Percentiles rank a stretch among this genome's conserved stretches.
These are phyloP conservation scores for Neopestalotiopsis sp. DNA, from an alignment of 2,329 filamentous ascomycete genomes.

Conservation along the genomic window DNA sequence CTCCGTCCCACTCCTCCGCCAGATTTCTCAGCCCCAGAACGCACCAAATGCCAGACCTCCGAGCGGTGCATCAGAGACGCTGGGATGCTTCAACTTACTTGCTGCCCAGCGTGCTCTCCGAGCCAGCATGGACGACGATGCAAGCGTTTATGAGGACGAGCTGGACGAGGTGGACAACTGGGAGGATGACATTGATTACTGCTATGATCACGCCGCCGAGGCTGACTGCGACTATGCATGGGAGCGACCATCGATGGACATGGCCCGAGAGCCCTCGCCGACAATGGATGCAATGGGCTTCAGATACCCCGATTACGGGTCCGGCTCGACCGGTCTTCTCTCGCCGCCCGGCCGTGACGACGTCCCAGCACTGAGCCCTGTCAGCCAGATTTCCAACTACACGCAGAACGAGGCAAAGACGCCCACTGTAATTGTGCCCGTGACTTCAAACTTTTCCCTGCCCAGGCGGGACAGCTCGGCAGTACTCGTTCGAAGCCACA, in stretches of 20 bases:
- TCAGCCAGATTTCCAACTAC: conserved; percentile 49
- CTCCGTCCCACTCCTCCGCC: conserved; percentile 61
- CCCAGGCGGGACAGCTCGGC: conserved; percentile 45
- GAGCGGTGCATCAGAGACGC: conserved; percentile 59
- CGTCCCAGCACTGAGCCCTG: conserved; percentile 55
- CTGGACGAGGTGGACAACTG: conserved; percentile 55
- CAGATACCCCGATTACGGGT: not conserved
- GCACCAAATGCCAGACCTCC: conserved; percentile 36
- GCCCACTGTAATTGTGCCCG: conserved; percentile 43
- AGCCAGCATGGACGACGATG: conserved; percentile 30
- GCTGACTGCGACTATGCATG: conserved; percentile 71
- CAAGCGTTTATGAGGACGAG: conserved; percentile 31
- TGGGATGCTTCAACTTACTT: conserved; percentile 50
- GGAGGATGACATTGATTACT: conserved; percentile 75
- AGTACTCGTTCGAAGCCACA: conserved; percentile 31
- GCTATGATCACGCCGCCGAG: conserved; percentile 72
- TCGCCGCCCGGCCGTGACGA: conserved; percentile 43
- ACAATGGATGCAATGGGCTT: not conserved
- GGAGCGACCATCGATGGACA: conserved; percentile 63
- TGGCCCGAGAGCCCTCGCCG: conserved; percentile 35
- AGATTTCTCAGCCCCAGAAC: conserved; percentile 43
- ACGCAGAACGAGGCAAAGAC: conserved; percentile 51
- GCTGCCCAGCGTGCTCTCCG: conserved; percentile 41
- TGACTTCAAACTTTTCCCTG: conserved; percentile 58
- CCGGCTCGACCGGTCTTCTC: conserved; percentile 28